Evolutionary conservation across 805 yeast species (phyloP), one percentile per base, ranked within the genome.

Genomic region (Suhomyces prunicola): DNA sequence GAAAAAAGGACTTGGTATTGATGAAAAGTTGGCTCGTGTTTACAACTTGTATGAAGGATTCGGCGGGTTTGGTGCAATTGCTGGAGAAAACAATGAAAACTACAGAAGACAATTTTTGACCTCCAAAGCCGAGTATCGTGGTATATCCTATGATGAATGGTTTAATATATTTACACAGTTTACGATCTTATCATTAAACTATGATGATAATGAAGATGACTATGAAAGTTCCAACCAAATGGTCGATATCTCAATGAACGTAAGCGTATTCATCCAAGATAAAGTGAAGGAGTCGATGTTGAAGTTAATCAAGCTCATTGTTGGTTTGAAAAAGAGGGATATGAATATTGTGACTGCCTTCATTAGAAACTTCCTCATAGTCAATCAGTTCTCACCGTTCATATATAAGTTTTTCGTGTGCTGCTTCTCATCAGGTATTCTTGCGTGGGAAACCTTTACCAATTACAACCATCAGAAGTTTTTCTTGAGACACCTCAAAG

Each of bases 391-490:
- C 68, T 83, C 89, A 33, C 84, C 89, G 46, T 83, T 83, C 51
- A 78, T 85, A 0, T 76, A 84, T 55, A 83, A 84, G 54, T 66
- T 90, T 23, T 90, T 90, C 65, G 68, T 87, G 63, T 81, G 87
- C 46, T 77, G 87, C 46, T 82, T 88, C 54, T 72, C 86, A 1
- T 78, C 87, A 0, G 91, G 93, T 0, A 72, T 75, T 27, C 72
- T 71, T 5, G 81, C 88, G 1, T 71, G 82, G 60, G 86, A 83
- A 12, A 76, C 81, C 15, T 83, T 87, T 63, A 85, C 89, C 48
- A 85, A 87, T 47, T 84, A 90, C 35, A 88, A 90, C 56, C 93
- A 90, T 63, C 98, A 93, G 62, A 94, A 94, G 67, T 93, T 85
- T 65, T 85, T 93, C 57, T 72, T 94, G 55, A 83, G 99, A 59